phyloP scores from a whole-genome alignment of 352 stramenopile genomes.

The Saprolegnia diclina region DNA sequence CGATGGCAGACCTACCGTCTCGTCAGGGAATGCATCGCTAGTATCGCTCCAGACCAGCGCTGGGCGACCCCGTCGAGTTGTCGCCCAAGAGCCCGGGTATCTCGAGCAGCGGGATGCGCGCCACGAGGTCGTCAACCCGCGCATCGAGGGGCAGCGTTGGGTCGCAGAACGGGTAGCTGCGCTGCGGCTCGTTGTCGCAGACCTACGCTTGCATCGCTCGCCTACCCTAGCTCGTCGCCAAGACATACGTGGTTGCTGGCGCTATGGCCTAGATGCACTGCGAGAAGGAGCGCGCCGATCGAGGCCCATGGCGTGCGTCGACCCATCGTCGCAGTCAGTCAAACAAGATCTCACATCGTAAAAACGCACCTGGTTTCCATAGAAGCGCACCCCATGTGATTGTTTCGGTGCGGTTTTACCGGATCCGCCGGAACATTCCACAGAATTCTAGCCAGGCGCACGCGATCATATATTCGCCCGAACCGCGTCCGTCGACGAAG shows the following conservation, averaged over 20 bases:
- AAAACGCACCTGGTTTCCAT: too few species aligned
- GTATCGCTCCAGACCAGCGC: constrained; percentile 27
- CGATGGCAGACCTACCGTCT: constrained; percentile 55
- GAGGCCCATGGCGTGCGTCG: background rate
- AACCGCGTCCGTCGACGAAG: too few species aligned
- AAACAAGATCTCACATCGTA: background rate
- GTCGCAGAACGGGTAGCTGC: constrained; percentile 73
- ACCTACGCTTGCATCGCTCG: constrained; percentile 25
- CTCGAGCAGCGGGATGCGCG: constrained; percentile 56
- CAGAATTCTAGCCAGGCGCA: background rate
- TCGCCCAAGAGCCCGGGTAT: constrained; percentile 75
- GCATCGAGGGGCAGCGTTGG: constrained; percentile 41
- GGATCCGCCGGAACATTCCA: background rate
- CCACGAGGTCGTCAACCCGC: constrained; percentile 76
- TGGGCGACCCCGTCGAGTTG: constrained; percentile 34
- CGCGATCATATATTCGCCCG: background rate
- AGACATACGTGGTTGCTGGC: too few species aligned
- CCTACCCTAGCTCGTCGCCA: too few species aligned
- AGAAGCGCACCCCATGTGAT: background rate
- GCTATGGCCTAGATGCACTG: too few species aligned
- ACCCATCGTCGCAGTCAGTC: background rate
- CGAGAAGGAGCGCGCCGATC: too few species aligned
- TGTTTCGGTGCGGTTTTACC: background rate
- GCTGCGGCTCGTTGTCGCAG: constrained; percentile 43
- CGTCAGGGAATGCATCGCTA: background rate